phyloP scores from a whole-genome alignment of 768 basidiomycete species.

The Terana coerulea region DNA sequence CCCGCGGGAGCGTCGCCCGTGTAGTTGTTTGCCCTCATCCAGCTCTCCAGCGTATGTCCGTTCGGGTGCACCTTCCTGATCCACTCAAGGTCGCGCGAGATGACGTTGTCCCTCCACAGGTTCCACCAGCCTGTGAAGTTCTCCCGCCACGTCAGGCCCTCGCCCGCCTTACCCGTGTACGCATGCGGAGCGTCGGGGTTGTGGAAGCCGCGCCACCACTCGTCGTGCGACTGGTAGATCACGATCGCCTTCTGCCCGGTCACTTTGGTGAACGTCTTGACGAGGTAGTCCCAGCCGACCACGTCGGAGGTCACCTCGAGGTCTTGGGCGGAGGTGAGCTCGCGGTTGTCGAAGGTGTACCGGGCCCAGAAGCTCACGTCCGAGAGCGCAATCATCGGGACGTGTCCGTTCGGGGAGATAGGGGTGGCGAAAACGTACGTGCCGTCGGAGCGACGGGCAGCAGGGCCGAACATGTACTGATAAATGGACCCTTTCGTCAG shows the following conservation, averaged over 20 bases:
- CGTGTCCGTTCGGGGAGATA: constrained; percentile 23
- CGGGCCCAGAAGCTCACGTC: constrained; percentile 27
- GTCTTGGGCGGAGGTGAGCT: constrained; percentile 17
- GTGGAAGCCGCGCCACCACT: constrained; percentile 13
- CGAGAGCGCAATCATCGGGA: constrained; percentile 25
- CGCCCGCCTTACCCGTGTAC: constrained; percentile 7
- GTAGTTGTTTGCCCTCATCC: constrained; percentile 34
- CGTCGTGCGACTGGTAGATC: constrained; percentile 17
- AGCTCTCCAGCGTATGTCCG: constrained; percentile 30
- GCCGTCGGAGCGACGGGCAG: constrained; percentile 22
- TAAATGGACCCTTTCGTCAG: too few relatives aligned
- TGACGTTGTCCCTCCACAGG: constrained; percentile 35
- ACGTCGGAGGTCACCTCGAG: constrained; percentile 23
- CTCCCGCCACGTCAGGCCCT: constrained; percentile 20
- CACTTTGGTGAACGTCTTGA: constrained; percentile 24
- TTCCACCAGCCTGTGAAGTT: constrained; percentile 39
- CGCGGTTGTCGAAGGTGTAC: constrained; percentile 28
- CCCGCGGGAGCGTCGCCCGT: constrained; percentile 5
- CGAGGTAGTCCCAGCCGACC: constrained; percentile 22
- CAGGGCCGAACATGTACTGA: constrained; percentile 17
- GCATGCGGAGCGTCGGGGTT: constrained; percentile 18
- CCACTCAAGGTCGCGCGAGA: constrained; percentile 39
- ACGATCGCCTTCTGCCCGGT: constrained; percentile 23
- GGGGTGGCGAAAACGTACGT: constrained; percentile 26
- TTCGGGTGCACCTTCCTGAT: constrained; percentile 33